Conservation (phyloP, 2,329 filamentous ascomycete genomes). For the Pyrenophora graminea region DNA sequence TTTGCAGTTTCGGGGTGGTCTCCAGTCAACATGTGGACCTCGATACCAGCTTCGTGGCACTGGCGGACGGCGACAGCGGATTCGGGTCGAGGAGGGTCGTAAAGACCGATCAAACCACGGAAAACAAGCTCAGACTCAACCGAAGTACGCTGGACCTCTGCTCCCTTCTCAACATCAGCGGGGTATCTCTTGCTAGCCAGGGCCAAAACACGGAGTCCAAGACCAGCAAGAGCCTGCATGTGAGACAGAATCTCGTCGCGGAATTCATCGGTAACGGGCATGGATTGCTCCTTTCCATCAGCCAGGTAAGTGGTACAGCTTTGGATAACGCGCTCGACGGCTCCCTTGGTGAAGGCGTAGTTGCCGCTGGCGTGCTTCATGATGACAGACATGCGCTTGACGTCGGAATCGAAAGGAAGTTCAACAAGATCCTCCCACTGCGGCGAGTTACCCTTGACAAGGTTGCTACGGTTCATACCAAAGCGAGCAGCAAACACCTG, state of each 20-base stretch:
- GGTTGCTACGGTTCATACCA: slow-evolving; percentile 61
- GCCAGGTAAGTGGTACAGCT: slow-evolving; percentile 53
- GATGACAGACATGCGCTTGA: slow-evolving; percentile 78
- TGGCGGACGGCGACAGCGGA: slow-evolving; percentile 60
- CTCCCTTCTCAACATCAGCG: slow-evolving; percentile 37
- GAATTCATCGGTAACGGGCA: slow-evolving; percentile 55
- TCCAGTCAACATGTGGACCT: slow-evolving; percentile 54
- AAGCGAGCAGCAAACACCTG: slow-evolving; percentile 75
- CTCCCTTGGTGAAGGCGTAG: slow-evolving; percentile 65
- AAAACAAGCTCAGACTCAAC: slow-evolving; percentile 72
- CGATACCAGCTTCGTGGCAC: slow-evolving; percentile 43
- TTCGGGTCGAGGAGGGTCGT: slow-evolving; percentile 81
- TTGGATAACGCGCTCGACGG: slow-evolving; percentile 65
- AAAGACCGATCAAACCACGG: slow-evolving; percentile 78
- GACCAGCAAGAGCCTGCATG: slow-evolving; percentile 68
- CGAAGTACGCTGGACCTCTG: slow-evolving; percentile 57
- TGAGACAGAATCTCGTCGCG: slow-evolving; percentile 64
- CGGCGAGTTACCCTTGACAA: slow-evolving; percentile 46
- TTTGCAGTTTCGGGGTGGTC: slow-evolving; percentile 52
- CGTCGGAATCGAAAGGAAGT: slow-evolving; percentile 73
- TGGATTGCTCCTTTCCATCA: slow-evolving; percentile 46
- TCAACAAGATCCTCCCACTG: slow-evolving; percentile 58
- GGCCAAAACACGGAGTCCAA: slow-evolving; percentile 70
- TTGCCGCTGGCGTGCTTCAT: slow-evolving; percentile 51
- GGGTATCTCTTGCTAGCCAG: slow-evolving; percentile 59